Base-by-base conservation (phyloP, 2,329 filamentous ascomycete genomes). In the Ascochyta rabiei region DNA sequence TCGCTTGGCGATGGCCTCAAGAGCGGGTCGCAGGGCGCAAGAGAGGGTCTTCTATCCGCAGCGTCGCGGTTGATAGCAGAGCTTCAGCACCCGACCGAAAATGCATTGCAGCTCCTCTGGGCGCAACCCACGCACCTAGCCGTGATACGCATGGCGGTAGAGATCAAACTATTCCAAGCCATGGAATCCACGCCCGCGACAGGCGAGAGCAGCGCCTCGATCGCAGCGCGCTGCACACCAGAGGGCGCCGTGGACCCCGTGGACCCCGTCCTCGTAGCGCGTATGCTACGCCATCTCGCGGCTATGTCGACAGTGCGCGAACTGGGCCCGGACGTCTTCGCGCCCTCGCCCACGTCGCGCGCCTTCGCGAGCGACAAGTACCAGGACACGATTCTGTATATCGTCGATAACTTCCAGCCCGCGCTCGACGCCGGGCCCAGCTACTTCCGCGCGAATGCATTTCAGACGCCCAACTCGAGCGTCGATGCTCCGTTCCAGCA, bases 251-350 rank as follows among this genome's bases (percentile, higher is more conserved):
- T 60, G 6, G 63, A 66, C 23, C 53, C 28, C 4, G 53, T 60
- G 6, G 63, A 66, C 23, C 53, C 61, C 0, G 39, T 65, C n/a
- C 52, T 69, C 12, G 62, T 69, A 13, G 64, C 56, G 4, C 63
- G 66, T 45, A 66, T 70, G 63, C 59, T 70, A 8, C 63, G 66
- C 9, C 67, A 70, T 53, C 61, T 70, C n/a, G 61, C 66, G 7
- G 64, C 67, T 44, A 67, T 66, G 59, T 42, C 57, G 16, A 67
- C 64, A 0, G 40, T 69, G 1, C 59, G 46, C 18, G 66, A 67
- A 23, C 63, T 61, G 0, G 66, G 57, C 0, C 61, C 61, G 0
- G 49, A 61, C 21, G 60, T 56, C 0, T 70, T 63, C 38, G 61
- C 63, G 3, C 59, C 61, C 1, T 66, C 64, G 10, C 45, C 56